Evolutionary conservation across 1,284 basidiomycete genomes (phyloP), one percentile per base, ranked within the genome.

Genomic region (Megacollybia platyphylla): DNA sequence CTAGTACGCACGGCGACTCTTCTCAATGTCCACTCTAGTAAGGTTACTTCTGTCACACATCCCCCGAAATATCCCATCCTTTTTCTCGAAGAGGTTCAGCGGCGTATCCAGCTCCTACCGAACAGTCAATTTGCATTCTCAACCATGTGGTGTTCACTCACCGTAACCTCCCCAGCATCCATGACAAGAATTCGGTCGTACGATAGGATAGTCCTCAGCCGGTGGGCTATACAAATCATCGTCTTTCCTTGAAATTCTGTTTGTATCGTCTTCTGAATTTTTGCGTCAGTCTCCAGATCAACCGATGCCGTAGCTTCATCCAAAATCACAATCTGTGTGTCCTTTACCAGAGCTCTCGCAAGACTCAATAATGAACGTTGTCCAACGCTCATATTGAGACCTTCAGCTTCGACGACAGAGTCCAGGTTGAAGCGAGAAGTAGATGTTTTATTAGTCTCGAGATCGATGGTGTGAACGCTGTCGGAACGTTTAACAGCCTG

Each of bases 161-260:
- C 71, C 39, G 69, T 72, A 42, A 85, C 75, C 43, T 66, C 58
- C 1, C 86, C 85, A 2, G 76, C 76, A 49, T 82, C 79, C 56
- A 87, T 71, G 37, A 87, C 83, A 51, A 82, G 80, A 32, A 88
- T 79, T 30, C 79, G 67, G 55, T 87, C 81, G 54, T 82, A 85
- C 24, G 75, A 68, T 46, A 85, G 78, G 51, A 87, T 82, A 4
- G 83, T 86, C n/a, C 75, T 70, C 47, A 85, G 60, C 28, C 85
- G 77, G 55, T 87, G 62, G 47, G 82, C 82, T 48, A 87, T 84
- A 53, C 73, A 79, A 6, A 80, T 57, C 36, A 81, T 3, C 20
- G 20, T 24, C 20, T 24, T 24, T 24, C 76, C 70, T 35, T 59
- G 62, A 56, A 87, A 86, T 53, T 86, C 73, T 8, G 60, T 65